phyloP scores from a whole-genome alignment of 768 basidiomycete species.

The Lepiota venenata region DNA sequence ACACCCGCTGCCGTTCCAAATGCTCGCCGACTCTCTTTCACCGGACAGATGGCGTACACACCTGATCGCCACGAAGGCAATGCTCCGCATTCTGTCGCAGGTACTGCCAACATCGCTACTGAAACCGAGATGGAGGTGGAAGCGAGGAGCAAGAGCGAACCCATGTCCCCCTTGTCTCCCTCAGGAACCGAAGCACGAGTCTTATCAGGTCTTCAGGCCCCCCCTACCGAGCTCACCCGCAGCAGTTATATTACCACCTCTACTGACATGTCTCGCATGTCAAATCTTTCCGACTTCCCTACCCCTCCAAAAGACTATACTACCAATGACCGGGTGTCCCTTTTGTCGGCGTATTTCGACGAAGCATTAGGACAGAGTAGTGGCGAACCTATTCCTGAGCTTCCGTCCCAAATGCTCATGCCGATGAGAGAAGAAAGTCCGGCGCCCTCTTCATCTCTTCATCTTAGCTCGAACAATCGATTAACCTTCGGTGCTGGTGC shows the following conservation, averaged over 20 bases:
- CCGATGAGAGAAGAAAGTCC: background rate
- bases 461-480: slow-evolving; percentile 2
- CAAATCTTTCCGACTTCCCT: slow-evolving; percentile 71
- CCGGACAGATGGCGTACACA: slow-evolving; percentile 30
- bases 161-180: slow-evolving; percentile 6
- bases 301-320: slow-evolving; percentile 41
- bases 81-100: slow-evolving; percentile 5
- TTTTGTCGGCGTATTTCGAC: slow-evolving; percentile 44
- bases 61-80: slow-evolving; percentile 1
- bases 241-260: slow-evolving; percentile 66
- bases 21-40: slow-evolving; percentile 36
- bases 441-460: background rate
- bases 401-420: background rate
- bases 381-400: no score
- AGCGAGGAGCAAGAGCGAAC: background rate
- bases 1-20: slow-evolving; percentile 44
- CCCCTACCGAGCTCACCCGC: slow-evolving; percentile 31
- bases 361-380: slow-evolving; percentile 14
- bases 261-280: slow-evolving; percentile 59
- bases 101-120: slow-evolving; percentile 6
- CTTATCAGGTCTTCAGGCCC: slow-evolving; percentile 29
- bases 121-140: background rate
- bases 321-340: slow-evolving; percentile 32
- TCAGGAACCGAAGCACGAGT: slow-evolving; percentile 13
- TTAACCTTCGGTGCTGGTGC: slow-evolving; percentile 12